Percentiles rank a stretch among this genome's conserved stretches.
Evolutionary conservation across 2,329 filamentous ascomycete genomes (phyloP).

Genomic region (Colletotrichum sp.): DNA sequence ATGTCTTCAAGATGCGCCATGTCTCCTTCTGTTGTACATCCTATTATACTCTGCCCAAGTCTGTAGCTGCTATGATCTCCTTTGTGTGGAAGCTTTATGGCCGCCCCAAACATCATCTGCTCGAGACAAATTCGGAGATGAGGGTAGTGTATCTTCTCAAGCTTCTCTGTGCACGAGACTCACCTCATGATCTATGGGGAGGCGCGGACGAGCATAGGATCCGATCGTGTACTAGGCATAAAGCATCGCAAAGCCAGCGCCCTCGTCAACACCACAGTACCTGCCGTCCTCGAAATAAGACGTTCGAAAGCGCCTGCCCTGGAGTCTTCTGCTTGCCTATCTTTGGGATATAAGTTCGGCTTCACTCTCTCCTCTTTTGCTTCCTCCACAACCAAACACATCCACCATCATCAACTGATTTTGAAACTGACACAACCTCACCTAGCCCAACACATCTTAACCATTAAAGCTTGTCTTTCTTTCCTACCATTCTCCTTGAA

Average conservation of each 20-base stretch:
- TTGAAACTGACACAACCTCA: background rate
- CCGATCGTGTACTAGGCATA: background rate
- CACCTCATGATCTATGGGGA: background rate
- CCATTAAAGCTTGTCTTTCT: background rate
- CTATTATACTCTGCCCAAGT: background rate
- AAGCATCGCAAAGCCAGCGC: background rate
- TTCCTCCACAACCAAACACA: background rate
- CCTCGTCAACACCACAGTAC: background rate
- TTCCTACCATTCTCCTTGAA: background rate
- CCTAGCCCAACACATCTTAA: background rate
- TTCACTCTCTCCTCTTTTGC: background rate
- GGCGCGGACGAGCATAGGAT: background rate
- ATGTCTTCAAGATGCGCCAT: background rate
- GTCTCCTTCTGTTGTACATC: background rate
- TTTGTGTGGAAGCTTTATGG: background rate
- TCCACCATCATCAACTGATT: background rate
- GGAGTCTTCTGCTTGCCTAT: background rate
- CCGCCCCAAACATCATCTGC: background rate
- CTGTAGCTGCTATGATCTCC: background rate
- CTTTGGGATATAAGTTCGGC: background rate
- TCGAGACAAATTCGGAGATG: background rate
- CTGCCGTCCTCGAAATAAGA: background rate
- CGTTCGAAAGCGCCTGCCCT: background rate
- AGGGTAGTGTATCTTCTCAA: background rate
- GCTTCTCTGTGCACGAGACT: background rate